phyloP scores from a whole-genome alignment of 2,329 filamentous ascomycete species.

The Chalara sp. region DNA sequence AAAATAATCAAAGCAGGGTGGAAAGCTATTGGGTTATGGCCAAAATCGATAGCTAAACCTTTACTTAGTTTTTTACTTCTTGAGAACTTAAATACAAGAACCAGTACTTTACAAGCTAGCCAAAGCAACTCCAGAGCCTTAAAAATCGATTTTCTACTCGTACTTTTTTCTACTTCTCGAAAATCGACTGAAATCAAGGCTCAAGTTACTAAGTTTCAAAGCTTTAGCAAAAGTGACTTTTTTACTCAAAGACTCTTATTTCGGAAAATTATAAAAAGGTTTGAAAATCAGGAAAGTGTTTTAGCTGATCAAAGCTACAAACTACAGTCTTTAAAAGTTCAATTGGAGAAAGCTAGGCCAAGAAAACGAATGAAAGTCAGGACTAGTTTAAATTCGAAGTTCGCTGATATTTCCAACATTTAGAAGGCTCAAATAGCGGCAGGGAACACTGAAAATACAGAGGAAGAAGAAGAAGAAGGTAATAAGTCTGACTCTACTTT shows the following conservation, averaged over 20 bases:
- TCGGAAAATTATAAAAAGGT: slow-evolving; percentile 2
- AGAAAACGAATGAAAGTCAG: slow-evolving; percentile 1
- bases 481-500: not conserved
- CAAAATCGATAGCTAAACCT: not conserved
- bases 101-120: too few species aligned
- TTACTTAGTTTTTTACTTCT: not conserved
- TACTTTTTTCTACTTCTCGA: not conserved
- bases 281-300: not conserved
- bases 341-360: not conserved
- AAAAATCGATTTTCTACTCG: not conserved
- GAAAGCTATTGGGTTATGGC: not conserved
- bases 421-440: not conserved
- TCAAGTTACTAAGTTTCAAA: not conserved
- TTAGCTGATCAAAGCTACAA: not conserved
- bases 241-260: slow-evolving; percentile 1
- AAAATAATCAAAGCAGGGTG: not conserved
- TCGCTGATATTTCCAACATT: not conserved
- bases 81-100: not conserved
- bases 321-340: not conserved
- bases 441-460: not conserved
- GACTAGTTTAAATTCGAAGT: slow-evolving; percentile 1
- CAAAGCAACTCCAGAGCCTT: not conserved
- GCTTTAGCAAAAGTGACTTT: not conserved
- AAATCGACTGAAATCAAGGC: not conserved
- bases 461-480: not conserved